Evolutionary conservation across 2,329 filamentous ascomycete species (phyloP).

Genomic region (Trichoderma sp.): DNA sequence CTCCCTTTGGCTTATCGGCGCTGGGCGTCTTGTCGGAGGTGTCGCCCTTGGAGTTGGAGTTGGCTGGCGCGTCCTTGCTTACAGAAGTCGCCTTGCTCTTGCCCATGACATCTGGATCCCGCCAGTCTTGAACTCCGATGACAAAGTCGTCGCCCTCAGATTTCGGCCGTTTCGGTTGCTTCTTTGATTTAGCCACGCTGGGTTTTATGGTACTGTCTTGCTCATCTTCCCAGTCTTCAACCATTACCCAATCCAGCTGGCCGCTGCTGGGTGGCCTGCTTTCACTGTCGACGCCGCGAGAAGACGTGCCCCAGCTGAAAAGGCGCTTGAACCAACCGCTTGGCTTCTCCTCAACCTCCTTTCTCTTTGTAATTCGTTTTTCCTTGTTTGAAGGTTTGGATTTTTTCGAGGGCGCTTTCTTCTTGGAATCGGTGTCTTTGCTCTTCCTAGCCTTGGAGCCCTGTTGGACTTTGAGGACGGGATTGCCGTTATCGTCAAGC

Average conservation of each 20-base stretch:
- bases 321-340: constrained; percentile 47
- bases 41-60: constrained; percentile 2
- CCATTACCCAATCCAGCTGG: constrained; percentile 69
- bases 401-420: constrained; percentile 23
- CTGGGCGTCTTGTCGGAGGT: constrained; percentile 8
- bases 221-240: constrained; percentile 64
- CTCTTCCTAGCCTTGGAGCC: constrained; percentile 42
- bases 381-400: constrained; percentile 26
- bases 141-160: constrained; percentile 55
- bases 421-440: constrained; percentile 29
- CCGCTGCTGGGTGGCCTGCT: constrained; percentile 70
- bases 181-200: constrained; percentile 34
- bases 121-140: constrained; percentile 85
- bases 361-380: constrained; percentile 30
- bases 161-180: constrained; percentile 22
- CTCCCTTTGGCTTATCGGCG: constrained; percentile 51
- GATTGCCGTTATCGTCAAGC: constrained; percentile 59
- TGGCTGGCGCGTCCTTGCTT: not conserved
- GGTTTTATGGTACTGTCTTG: constrained; percentile 45
- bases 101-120: constrained; percentile 62
- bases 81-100: constrained; percentile 25
- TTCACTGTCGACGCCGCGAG: constrained; percentile 44
- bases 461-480: constrained; percentile 53
- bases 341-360: constrained; percentile 23
- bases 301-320: constrained; percentile 37